Evolutionary conservation across 208 protist species (phyloP).

Genomic region (Strigomonas culicis): DNA sequence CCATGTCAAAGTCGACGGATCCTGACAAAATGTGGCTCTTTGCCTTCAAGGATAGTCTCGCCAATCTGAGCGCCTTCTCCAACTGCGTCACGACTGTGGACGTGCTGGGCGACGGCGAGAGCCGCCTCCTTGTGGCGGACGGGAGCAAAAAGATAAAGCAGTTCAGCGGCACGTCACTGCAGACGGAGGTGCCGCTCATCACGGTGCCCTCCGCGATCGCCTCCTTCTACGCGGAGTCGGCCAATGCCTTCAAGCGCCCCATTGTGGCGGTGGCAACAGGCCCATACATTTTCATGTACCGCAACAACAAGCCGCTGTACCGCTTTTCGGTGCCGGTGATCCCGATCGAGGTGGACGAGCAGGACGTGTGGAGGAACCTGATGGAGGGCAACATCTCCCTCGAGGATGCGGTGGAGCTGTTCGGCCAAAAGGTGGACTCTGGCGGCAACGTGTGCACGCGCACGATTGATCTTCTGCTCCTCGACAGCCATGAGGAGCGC

Average conservation of each 20-base stretch:
- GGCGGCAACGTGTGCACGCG: conserved; percentile 61
- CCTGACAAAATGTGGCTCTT: no score
- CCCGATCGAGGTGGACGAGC: conserved; percentile 52
- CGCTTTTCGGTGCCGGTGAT: conserved; percentile 85
- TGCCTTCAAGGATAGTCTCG: conserved; percentile 89
- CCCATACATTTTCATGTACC: conserved; percentile 90
- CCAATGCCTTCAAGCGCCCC: conserved; percentile 39
- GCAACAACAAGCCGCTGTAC: conserved; percentile 87
- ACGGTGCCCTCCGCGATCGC: conserved; percentile 83
- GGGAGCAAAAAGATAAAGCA: conserved; percentile 74
- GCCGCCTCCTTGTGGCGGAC: conserved; percentile 91
- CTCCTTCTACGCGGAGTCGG: conserved; percentile 76
- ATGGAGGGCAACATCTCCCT: conserved; percentile 21
- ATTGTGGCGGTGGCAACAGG: conserved; percentile 87
- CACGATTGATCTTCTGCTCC: conserved; percentile 75
- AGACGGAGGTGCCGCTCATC: conserved; percentile 75
- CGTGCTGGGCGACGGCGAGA: conserved; percentile 91
- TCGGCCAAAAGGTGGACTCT: conserved; percentile 44
- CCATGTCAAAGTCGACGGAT: no score
- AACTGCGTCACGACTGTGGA: conserved; percentile 80
- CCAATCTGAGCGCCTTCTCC: conserved; percentile 68
- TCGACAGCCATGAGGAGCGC: conserved; percentile 45
- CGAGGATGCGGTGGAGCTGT: conserved; percentile 27
- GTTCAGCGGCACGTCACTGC: conserved; percentile 77
- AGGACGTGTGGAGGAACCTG: conserved; percentile 58